Evolutionary conservation across 495 filamentous ascomycete species (phyloP).

Genomic region (Talaromyces nanjingensis): DNA sequence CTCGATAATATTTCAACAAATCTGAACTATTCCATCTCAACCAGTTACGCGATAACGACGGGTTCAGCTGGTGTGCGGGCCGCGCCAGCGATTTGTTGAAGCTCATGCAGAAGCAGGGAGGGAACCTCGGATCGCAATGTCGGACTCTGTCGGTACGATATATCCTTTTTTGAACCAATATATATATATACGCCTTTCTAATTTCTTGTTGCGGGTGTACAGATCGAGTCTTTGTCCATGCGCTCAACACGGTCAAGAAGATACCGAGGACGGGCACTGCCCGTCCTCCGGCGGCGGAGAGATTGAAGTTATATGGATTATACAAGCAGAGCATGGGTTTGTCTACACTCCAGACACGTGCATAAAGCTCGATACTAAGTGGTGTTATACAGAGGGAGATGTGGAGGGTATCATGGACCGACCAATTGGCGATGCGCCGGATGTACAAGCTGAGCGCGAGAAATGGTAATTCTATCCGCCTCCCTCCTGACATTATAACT

Average conservation of each 20-base stretch:
- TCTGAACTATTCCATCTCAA: too few relatives aligned
- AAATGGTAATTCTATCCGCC: conserved; percentile 62
- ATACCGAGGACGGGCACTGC: conserved; percentile 88
- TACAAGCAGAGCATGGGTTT: conserved; percentile 95
- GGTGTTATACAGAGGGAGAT: conserved; percentile 64
- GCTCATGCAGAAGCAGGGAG: conserved; percentile 24
- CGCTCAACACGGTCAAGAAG: conserved; percentile 95
- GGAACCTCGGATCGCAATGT: conserved; percentile 31
- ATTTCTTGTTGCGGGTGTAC: neutral
- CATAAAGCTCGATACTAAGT: conserved; percentile 6
- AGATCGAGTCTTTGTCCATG: conserved; percentile 99
- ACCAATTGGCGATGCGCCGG: conserved; percentile 51
- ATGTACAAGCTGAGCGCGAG: conserved; percentile 49
- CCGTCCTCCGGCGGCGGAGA: conserved; percentile 76
- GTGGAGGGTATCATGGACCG: conserved; percentile 88
- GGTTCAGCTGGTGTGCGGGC: neutral
- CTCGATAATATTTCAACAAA: neutral
- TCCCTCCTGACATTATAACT: too few relatives aligned
- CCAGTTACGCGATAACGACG: neutral
- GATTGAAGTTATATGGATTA: conserved; percentile 88
- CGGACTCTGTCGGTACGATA: conserved; percentile 49
- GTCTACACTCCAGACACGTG: neutral
- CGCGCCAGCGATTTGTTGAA: conserved; percentile 12
- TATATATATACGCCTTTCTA: neutral
- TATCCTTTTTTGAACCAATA: neutral